Evolutionary conservation across 169 alveolate genomes (phyloP).

Genomic region (Theileria sp.): DNA sequence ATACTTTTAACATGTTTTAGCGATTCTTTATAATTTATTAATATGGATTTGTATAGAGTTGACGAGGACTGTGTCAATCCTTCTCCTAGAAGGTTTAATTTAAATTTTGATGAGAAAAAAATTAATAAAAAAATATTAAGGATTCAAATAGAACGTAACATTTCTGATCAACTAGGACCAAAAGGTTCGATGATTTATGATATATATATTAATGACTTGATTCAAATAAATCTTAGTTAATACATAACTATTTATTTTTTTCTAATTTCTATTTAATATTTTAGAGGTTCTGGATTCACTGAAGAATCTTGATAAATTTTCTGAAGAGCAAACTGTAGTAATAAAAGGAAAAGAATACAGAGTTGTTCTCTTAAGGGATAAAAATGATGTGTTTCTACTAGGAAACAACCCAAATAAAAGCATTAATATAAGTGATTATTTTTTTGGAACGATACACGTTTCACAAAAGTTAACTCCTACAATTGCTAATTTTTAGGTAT

Average conservation of each 20-base stretch:
- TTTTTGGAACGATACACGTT: constrained; percentile 43
- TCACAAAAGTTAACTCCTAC: neutral
- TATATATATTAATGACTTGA: neutral
- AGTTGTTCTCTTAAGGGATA: neutral
- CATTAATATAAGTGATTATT: constrained; percentile 11
- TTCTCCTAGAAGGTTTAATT: neutral
- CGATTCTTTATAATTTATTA: neutral
- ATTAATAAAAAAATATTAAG: constrained; percentile 18
- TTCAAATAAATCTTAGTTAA: no score
- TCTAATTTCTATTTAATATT: neutral
- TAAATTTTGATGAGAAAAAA: neutral
- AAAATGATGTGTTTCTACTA: constrained; percentile 14
- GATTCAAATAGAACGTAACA: constrained; percentile 43
- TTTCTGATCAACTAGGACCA: constrained; percentile 23
- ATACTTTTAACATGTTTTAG: neutral
- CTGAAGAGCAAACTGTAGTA: neutral
- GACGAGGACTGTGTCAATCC: constrained; percentile 13
- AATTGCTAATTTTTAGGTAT: neutral
- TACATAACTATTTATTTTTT: neutral
- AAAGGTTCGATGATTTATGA: constrained; percentile 15
- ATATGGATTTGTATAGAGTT: neutral
- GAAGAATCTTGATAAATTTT: neutral
- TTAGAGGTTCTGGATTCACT: constrained; percentile 7
- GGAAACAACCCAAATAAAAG: constrained; percentile 27
- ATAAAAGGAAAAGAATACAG: neutral